Evolutionary conservation across 768 basidiomycete genomes (phyloP).

Genomic region (Gymnopilus dilepis): DNA sequence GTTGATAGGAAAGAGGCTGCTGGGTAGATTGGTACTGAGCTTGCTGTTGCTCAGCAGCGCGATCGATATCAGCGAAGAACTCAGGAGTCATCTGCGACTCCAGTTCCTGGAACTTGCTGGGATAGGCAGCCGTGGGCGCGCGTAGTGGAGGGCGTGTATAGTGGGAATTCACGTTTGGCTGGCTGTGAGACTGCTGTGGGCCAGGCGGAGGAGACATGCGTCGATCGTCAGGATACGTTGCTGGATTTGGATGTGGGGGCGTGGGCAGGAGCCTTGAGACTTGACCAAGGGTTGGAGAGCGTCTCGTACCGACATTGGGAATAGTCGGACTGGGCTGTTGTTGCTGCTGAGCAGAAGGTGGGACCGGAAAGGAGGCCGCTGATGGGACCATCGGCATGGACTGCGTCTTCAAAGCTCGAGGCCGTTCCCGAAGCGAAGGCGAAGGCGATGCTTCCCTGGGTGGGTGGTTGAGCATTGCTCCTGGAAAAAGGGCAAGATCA

Average conservation of each 20-base stretch:
- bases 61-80: constrained; percentile 73
- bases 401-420: constrained; percentile 61
- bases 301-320: constrained; percentile 38
- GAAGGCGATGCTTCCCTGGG: constrained; percentile 55
- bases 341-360: constrained; percentile 40
- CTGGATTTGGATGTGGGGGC: constrained; percentile 48
- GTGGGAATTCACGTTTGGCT: constrained; percentile 44
- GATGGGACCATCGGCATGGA: constrained; percentile 70
- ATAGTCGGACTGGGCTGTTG: constrained; percentile 54
- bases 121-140: constrained; percentile 57
- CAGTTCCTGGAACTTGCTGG: constrained; percentile 56
- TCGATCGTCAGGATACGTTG: constrained; percentile 38
- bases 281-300: constrained; percentile 46
- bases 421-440: constrained; percentile 50
- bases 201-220: constrained; percentile 39
- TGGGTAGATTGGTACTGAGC: constrained; percentile 49
- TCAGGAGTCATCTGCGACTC: constrained; percentile 76
- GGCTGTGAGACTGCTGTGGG: constrained; percentile 36
- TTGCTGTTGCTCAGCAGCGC: constrained; percentile 70
- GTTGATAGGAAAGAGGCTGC: constrained; percentile 36
- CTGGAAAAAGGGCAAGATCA: constrained; percentile 38
- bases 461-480: constrained; percentile 45
- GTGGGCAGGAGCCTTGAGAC: constrained; percentile 46
- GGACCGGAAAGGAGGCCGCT: constrained; percentile 51
- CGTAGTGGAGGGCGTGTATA: constrained; percentile 73